phyloP scores from a whole-genome alignment of 2,329 filamentous ascomycete genomes.

The Aspergillus calidoustus region DNA sequence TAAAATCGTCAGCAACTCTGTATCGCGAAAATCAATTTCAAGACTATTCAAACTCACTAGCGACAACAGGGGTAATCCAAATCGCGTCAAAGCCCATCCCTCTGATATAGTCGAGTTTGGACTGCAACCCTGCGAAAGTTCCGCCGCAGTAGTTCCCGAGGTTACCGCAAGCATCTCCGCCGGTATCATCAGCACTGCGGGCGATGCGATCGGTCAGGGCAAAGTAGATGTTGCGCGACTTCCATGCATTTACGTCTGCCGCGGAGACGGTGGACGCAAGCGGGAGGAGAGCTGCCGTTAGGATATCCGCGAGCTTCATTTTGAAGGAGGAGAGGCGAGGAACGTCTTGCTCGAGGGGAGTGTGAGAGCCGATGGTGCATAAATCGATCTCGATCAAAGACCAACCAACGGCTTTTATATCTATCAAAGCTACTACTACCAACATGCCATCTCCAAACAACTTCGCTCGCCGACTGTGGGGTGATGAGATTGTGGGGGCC shows the following conservation, averaged over 20 bases:
- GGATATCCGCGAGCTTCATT: background rate
- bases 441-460: no score
- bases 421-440: no score
- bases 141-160: conserved; percentile 51
- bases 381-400: no score
- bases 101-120: conserved; percentile 55
- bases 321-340: no score
- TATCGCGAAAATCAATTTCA: background rate
- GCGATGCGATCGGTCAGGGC: conserved; percentile 52
- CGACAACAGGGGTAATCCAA: conserved; percentile 54
- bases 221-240: conserved; percentile 50
- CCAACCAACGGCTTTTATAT: no score
- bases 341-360: no score
- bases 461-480: no score
- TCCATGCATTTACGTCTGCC: conserved; percentile 34
- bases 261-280: background rate
- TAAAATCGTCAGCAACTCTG: conserved; percentile 10
- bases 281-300: background rate
- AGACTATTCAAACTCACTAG: background rate
- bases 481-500: no score
- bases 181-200: conserved; percentile 43
- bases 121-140: conserved; percentile 46
- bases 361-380: no score
- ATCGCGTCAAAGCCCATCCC: conserved; percentile 54
- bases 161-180: conserved; percentile 35